Conservation (phyloP, 495 filamentous ascomycete genomes). For the Aspergillus ellipticus region DNA sequence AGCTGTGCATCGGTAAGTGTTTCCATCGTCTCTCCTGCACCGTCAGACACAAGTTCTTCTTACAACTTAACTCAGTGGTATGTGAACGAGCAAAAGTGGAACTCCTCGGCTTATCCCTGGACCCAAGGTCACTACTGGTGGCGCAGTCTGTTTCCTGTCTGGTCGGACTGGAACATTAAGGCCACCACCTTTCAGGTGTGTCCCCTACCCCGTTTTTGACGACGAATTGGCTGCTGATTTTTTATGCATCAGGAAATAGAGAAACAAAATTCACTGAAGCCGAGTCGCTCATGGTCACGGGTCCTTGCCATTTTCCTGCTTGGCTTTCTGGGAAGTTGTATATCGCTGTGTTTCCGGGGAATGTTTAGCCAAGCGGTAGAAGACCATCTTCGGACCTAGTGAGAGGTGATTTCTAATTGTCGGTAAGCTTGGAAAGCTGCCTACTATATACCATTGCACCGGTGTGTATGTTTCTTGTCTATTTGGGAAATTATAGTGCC, state of each 20-base stretch:
- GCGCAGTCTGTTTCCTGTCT: slow-evolving; percentile 31
- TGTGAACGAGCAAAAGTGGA: slow-evolving; percentile 39
- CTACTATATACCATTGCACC: too few relatives aligned
- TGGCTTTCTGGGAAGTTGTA: too few relatives aligned
- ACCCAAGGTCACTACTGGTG: slow-evolving; percentile 34
- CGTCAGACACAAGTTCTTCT: not conserved
- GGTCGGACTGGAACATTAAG: slow-evolving; percentile 33
- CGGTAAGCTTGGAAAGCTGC: too few relatives aligned
- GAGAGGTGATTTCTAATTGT: too few relatives aligned
- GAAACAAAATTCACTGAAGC: not conserved
- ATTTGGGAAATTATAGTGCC: too few relatives aligned
- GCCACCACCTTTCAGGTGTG: slow-evolving; percentile 6
- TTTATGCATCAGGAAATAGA: not conserved
- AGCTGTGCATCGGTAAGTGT: slow-evolving; percentile 36
- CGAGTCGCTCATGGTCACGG: too few relatives aligned
- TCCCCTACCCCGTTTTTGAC: too few relatives aligned
- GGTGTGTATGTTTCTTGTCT: too few relatives aligned
- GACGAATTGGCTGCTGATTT: not conserved
- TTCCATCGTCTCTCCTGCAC: slow-evolving; percentile 4
- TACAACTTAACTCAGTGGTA: slow-evolving; percentile 20
- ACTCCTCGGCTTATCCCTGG: slow-evolving; percentile 48
- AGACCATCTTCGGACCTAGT: too few relatives aligned
- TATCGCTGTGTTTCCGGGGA: too few relatives aligned
- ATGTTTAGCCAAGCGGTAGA: too few relatives aligned
- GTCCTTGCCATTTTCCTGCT: too few relatives aligned